Conservation (phyloP, 1,284 basidiomycete genomes). For the Laetiporus sulphureus region DNA sequence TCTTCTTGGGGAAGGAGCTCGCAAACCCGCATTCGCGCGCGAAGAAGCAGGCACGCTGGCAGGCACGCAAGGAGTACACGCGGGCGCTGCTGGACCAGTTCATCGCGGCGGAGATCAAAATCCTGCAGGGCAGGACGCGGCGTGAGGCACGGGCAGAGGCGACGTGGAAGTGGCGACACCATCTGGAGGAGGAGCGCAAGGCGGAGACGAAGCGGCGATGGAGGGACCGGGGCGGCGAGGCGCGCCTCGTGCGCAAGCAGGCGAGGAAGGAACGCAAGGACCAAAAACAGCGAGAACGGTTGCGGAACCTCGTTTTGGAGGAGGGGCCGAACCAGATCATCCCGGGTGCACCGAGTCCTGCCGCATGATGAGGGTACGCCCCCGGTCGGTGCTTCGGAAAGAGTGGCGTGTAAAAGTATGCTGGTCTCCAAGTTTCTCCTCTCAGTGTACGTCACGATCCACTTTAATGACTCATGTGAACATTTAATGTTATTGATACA, state of each 20-base stretch:
- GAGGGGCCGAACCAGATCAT: conserved; percentile 63
- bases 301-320: conserved; percentile 54
- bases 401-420: no score
- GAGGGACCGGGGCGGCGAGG: conserved; percentile 31
- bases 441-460: no score
- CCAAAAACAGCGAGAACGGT: conserved; percentile 48
- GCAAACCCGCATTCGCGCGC: conserved; percentile 75
- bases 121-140: conserved; percentile 48
- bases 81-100: conserved; percentile 45
- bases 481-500: no score
- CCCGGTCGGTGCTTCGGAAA: not conserved
- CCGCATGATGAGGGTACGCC: not conserved
- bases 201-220: conserved; percentile 46
- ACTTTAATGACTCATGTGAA: no score
- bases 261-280: conserved; percentile 55
- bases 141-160: conserved; percentile 64
- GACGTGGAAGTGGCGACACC: conserved; percentile 62
- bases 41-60: conserved; percentile 73
- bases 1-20: conserved; percentile 58
- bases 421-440: no score
- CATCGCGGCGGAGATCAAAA: conserved; percentile 45
- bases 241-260: conserved; percentile 30
- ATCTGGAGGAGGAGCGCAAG: conserved; percentile 49
- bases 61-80: conserved; percentile 42
- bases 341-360: conserved; percentile 28